Evolutionary conservation across 208 protist genomes (phyloP).

Genomic region (Leishmania tarentolae): DNA sequence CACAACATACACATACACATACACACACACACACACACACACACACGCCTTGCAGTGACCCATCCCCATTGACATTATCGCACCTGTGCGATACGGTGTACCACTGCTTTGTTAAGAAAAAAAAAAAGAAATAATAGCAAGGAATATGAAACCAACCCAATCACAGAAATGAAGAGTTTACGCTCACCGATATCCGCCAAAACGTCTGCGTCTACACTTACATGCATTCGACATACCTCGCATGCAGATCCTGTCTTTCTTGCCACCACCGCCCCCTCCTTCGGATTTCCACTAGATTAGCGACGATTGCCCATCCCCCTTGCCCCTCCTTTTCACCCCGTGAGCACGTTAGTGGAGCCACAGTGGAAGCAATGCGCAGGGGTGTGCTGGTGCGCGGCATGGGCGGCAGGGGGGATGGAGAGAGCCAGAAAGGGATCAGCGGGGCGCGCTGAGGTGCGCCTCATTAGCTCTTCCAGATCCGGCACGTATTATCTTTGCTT

Average conservation of each 20-base stretch:
- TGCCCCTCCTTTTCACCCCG: background rate
- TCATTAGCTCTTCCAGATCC: constrained; percentile 92
- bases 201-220: background rate
- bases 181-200: background rate
- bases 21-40: background rate
- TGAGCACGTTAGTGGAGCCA: background rate
- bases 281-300: background rate
- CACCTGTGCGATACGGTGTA: background rate
- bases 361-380: background rate
- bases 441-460: background rate
- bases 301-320: background rate
- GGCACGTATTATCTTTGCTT: constrained; percentile 97
- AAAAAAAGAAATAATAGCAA: background rate
- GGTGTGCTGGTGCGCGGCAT: background rate
- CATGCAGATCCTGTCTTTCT: background rate
- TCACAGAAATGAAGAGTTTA: too few relatives aligned
- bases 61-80: background rate
- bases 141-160: background rate
- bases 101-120: background rate
- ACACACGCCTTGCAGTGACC: background rate
- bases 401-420: background rate
- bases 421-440: background rate
- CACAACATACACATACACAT: constrained; percentile 3
- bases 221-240: background rate
- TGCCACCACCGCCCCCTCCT: background rate